These are phyloP conservation scores for Dinochytrium kinnereticum DNA, from an alignment of 371 early-diverging fungal genomes.

Conservation along the genomic window DNA sequence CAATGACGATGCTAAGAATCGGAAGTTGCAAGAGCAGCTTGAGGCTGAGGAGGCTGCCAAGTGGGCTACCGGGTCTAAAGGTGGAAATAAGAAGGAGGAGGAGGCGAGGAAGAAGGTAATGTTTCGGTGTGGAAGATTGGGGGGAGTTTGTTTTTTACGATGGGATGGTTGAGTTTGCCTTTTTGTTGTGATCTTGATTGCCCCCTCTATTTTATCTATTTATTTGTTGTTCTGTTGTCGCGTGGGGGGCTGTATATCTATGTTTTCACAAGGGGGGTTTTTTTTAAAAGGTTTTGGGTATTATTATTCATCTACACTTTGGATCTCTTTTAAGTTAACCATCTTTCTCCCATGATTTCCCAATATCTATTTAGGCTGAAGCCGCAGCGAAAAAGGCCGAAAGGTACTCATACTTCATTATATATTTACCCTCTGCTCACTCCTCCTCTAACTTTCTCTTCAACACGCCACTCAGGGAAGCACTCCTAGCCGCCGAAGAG, in stretches of 20 bases:
- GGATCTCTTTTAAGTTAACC: too few species aligned
- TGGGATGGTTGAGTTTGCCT: neutral
- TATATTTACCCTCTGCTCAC: neutral
- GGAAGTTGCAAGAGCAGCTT: conserved; percentile 23
- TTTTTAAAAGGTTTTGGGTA: too few species aligned
- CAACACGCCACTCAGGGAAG: conserved; percentile 36
- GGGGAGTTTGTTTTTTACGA: neutral
- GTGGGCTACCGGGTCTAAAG: conserved; percentile 47
- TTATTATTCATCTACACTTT: too few species aligned
- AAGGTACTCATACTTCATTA: conserved; percentile 30
- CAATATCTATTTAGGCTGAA: too few species aligned
- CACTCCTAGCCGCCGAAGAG: conserved; percentile 50
- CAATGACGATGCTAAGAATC: conserved; percentile 29
- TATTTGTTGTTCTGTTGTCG: neutral
- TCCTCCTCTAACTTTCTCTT: neutral
- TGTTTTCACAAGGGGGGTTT: neutral
- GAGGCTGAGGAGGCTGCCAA: conserved; percentile 39
- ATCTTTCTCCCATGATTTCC: too few species aligned
- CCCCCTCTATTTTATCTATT: neutral
- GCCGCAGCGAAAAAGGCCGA: conserved; percentile 48
- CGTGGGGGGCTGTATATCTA: neutral
- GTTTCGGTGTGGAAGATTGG: neutral
- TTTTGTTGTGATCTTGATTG: neutral
- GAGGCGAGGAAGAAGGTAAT: conserved; percentile 41
- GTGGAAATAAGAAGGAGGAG: conserved; percentile 34